Evolutionary conservation across 768 basidiomycete genomes (phyloP), one percentile per base, ranked within the genome.

Genomic region (Mycena rosella): DNA sequence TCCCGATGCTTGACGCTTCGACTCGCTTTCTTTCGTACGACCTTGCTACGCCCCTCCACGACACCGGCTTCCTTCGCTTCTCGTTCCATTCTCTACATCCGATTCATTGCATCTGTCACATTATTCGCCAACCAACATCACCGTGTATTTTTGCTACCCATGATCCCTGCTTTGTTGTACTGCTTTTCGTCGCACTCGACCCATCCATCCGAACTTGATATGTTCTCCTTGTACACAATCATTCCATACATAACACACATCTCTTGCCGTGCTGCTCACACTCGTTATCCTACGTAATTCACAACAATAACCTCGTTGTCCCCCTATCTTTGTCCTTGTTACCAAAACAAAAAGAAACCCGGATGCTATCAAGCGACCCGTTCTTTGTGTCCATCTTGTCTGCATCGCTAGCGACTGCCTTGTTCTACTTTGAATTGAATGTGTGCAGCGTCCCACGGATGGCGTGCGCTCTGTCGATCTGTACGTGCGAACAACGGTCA

Each of bases 141-240:
- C 45, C 48, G 51, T 65, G 64, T 65, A 65, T 65, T 65, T 65
- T 62, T 62, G 38, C 60, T 52, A 29, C 52, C 26, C 10, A 22
- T n/a, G 20, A 30, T 9, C 5, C 14, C 36, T 62, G 52, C 51
- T 45, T 62, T 62, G 61, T 54, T 62, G 61, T 62, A 61, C 60
- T 49, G 59, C 59, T 60, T 42, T 29, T n/a, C 29, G 26, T n/a
- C 17, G 51, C 20, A 10, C 45, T 9, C 49, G 14, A 27, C 49
- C 5, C 49, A 29, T 27, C 38, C 47, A 38, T 38, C 14, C 42
- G 42, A 44, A 44, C 42, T 44, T 44, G 42, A 44, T 44, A 44
- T 44, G 42, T 44, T 44, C 38, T 10, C 27, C 38, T 22, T n/a
- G 32, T 17, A 24, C n/a, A 48, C 10, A 22, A 36, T 13, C 47